A percentile compares a stretch with the other conserved stretches of the same genome.
phyloP scores from a whole-genome alignment of 2,329 filamentous ascomycete species.

The Trichoderma pleuroti region DNA sequence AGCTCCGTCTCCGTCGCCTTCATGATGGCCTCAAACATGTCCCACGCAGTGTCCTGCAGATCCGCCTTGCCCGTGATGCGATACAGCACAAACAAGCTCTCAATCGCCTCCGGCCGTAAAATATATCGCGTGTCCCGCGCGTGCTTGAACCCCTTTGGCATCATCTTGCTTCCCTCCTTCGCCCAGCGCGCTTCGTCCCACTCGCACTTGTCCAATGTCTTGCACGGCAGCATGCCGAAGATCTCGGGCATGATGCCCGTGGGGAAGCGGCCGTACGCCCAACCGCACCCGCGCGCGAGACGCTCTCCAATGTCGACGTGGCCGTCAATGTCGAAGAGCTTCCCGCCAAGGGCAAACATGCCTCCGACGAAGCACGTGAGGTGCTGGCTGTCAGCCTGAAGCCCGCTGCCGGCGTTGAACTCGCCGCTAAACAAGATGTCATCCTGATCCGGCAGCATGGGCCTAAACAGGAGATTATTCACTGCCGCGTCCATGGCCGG shows the following conservation, averaged over 20 bases:
- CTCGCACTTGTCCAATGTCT: slow-evolving; percentile 32
- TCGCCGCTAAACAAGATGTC: slow-evolving; percentile 53
- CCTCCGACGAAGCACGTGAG: slow-evolving; percentile 63
- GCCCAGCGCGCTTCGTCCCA: slow-evolving; percentile 33
- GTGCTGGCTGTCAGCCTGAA: slow-evolving; percentile 33
- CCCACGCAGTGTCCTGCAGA: slow-evolving; percentile 50
- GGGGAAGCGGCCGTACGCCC: slow-evolving; percentile 53
- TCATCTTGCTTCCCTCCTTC: slow-evolving; percentile 22
- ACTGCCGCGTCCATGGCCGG: slow-evolving; percentile 59
- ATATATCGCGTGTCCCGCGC: slow-evolving; percentile 48
- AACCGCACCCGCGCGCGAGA: slow-evolving; percentile 53
- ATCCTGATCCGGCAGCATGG: slow-evolving; percentile 57
- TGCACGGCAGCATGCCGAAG: slow-evolving; percentile 46
- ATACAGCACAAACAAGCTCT: slow-evolving; percentile 76
- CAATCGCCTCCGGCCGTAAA: slow-evolving; percentile 65
- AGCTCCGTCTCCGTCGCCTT: slow-evolving; percentile 44
- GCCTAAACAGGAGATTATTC: slow-evolving; percentile 65
- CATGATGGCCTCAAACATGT: slow-evolving; percentile 48
- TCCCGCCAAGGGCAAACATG: slow-evolving; percentile 63
- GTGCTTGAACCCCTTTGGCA: slow-evolving; percentile 60
- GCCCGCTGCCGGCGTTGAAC: slow-evolving; percentile 26
- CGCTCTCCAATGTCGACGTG: slow-evolving; percentile 48
- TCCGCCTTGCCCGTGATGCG: slow-evolving; percentile 48
- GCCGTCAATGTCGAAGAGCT: slow-evolving; percentile 50
- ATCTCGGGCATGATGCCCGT: slow-evolving; percentile 59